phyloP scores from a whole-genome alignment of 2,329 filamentous ascomycete genomes.

The Aspergillus bombycis region DNA sequence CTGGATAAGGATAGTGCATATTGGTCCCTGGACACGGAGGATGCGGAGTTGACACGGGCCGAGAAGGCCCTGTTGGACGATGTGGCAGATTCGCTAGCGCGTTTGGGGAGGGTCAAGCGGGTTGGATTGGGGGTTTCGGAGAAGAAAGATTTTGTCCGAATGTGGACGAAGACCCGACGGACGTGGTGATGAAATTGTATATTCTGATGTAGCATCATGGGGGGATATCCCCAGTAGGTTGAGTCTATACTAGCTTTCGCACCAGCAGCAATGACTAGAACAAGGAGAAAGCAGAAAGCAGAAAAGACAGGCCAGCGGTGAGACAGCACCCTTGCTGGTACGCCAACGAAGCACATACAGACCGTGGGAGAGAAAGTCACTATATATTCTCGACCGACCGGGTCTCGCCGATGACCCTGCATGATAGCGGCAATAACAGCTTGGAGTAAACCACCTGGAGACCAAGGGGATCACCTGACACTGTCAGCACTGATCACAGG shows the following conservation, averaged over 20 bases:
- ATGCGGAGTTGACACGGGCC: slow-evolving; percentile 46
- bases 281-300: neutral
- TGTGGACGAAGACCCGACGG: slow-evolving; percentile 58
- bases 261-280: neutral
- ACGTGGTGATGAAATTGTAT: slow-evolving; percentile 26
- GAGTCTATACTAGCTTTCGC: neutral
- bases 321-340: neutral
- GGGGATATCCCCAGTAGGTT: neutral
- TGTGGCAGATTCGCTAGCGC: slow-evolving; percentile 82
- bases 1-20: slow-evolving; percentile 42
- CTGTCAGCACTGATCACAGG: no score
- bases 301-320: neutral
- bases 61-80: slow-evolving; percentile 75
- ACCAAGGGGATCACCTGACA: neutral
- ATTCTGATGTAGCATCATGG: neutral
- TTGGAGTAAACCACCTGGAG: neutral
- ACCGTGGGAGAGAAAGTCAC: no score
- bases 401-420: neutral
- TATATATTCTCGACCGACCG: neutral
- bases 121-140: slow-evolving; percentile 82
- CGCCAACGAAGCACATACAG: neutral
- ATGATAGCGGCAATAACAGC: neutral
- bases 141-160: slow-evolving; percentile 78
- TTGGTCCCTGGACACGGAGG: slow-evolving; percentile 20
- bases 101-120: slow-evolving; percentile 83